Evolutionary conservation across 257 asterid species (phyloP).

Genomic region (Marsdenia floribunda): DNA sequence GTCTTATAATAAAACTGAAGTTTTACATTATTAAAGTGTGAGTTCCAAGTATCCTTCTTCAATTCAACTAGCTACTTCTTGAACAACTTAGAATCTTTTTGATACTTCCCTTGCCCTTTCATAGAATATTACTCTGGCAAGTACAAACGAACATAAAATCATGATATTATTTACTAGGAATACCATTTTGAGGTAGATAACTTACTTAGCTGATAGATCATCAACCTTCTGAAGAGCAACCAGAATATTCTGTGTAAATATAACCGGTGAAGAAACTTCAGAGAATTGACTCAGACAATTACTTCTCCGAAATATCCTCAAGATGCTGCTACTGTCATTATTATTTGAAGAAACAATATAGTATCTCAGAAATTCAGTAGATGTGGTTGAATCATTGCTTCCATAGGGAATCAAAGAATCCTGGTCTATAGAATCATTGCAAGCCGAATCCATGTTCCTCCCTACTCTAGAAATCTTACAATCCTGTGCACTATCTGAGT

Average conservation of each 20-base stretch:
- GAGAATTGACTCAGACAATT: constrained; percentile 39
- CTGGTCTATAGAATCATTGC: constrained; percentile 29
- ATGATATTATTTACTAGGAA: background rate
- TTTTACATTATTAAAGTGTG: background rate
- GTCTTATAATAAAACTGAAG: background rate
- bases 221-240: constrained; percentile 36
- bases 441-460: background rate
- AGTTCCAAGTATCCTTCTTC: background rate
- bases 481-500: constrained; percentile 9
- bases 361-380: constrained; percentile 27
- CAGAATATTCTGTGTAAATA: constrained; percentile 39
- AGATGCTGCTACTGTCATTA: constrained; percentile 48
- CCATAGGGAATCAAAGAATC: constrained; percentile 16
- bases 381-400: no score
- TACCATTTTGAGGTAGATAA: background rate
- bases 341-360: constrained; percentile 41
- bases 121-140: background rate
- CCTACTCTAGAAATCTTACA: constrained; percentile 3
- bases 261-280: constrained; percentile 32
- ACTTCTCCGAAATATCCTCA: constrained; percentile 37
- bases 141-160: background rate
- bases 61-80: background rate
- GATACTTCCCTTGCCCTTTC: background rate
- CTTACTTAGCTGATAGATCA: constrained; percentile 70
- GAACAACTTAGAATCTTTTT: no score